Percentiles rank a stretch among this genome's conserved stretches.
phyloP scores from a whole-genome alignment of 176 grass and related monocot genomes.

The Melocanna baccifera region DNA sequence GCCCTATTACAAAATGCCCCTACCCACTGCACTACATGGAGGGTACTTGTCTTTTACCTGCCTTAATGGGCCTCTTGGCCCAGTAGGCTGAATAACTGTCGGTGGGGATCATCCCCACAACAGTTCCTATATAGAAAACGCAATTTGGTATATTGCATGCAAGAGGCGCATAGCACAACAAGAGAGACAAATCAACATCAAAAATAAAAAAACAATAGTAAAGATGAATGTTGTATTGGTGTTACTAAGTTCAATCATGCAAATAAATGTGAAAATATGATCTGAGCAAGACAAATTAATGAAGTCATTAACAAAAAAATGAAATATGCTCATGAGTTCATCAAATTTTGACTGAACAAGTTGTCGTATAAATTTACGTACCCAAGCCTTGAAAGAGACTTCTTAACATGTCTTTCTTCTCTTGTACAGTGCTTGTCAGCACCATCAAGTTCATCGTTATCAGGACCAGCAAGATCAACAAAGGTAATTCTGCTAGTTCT shows the following conservation, averaged over 20 bases:
- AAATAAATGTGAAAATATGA: background rate
- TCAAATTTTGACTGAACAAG: background rate
- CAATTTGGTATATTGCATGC: background rate
- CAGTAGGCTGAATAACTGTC: no score
- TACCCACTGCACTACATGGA: no score
- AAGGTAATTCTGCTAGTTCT: conserved; percentile 85
- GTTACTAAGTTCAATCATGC: background rate
- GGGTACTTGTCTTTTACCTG: no score
- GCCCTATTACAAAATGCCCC: no score
- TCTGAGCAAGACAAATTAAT: background rate
- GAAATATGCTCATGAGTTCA: background rate
- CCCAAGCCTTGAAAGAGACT: conserved; percentile 92
- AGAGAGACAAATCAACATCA: background rate
- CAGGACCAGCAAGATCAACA: conserved; percentile 83
- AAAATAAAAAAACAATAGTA: background rate
- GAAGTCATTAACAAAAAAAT: background rate
- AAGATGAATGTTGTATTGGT: background rate
- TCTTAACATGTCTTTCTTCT: conserved; percentile 80
- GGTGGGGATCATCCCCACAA: no score
- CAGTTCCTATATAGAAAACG: no score
- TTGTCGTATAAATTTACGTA: conserved; percentile 36
- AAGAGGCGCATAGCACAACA: background rate
- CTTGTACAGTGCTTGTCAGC: conserved; percentile 52
- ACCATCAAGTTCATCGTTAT: conserved; percentile 58
- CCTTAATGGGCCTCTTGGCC: no score